Conservation (phyloP, 2,329 filamentous ascomycete genomes). For the Fusarium sp. region DNA sequence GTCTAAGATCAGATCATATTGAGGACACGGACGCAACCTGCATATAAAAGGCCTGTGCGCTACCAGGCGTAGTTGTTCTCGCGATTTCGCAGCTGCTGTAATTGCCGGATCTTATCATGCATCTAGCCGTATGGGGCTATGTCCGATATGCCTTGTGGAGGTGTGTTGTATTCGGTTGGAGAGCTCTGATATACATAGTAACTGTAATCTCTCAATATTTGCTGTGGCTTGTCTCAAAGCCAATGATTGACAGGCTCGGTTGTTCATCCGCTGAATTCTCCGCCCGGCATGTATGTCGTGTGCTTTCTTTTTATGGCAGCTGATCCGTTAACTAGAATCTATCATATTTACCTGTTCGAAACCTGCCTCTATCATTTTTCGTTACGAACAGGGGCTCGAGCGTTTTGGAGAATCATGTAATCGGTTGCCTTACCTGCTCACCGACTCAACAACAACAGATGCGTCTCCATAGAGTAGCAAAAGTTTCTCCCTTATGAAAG, state of each 20-base stretch:
- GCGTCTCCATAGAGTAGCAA: neutral
- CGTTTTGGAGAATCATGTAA: neutral
- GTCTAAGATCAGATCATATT: neutral
- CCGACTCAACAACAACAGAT: neutral
- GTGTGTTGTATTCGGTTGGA: neutral
- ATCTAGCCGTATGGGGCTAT: neutral
- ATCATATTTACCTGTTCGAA: neutral
- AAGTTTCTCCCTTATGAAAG: neutral
- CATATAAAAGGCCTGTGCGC: neutral
- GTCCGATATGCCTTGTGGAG: neutral
- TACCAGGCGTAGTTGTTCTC: neutral
- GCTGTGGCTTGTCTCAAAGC: neutral
- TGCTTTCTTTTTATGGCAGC: neutral
- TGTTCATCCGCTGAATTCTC: neutral
- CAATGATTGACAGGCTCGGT: neutral
- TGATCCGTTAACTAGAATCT: too few species aligned
- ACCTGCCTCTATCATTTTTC: neutral
- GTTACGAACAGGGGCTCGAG: neutral
- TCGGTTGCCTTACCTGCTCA: neutral
- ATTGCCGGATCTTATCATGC: constrained; percentile 1
- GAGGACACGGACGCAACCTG: neutral
- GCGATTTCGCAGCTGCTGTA: neutral
- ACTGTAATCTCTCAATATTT: neutral
- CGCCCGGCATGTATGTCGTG: neutral
- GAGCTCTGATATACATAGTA: neutral